Base-by-base conservation (phyloP, 176 grass and related monocot species). In the Triticum timopheevii region DNA sequence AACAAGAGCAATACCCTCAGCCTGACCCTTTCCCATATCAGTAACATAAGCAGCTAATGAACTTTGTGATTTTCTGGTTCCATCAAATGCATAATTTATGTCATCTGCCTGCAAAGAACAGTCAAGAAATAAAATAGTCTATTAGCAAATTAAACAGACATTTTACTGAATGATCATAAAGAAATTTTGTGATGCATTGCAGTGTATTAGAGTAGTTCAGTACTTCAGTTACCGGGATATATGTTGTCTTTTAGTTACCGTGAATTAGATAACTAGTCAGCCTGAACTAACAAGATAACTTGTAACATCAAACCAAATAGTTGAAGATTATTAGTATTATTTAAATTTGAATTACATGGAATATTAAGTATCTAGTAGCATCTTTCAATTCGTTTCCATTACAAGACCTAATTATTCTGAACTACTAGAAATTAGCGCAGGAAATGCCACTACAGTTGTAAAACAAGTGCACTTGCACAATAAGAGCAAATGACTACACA, bases 61-160 rank as follows among this genome's bases (percentile, higher is more conserved):
- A 62, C 65, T 88, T 73, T 91, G 88, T 24, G 90, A 94, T 91
- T 99, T 99, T 90, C 87, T 94, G 73, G 90, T 93, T 67, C 90
- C 97, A 31, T 99, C 92, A 25, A 99, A 96, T 81, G 94, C 94
- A 88, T 79, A 87, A 77, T 93, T 99, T 73, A 91, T 82, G 69
- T 96, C 88, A 28, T 94, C 91, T 82, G 85, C 85, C 97, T 99
- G 90, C 56, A 77, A 78, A 66, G 84, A 69, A 52, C 30, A 82
- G 73, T 64, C 79, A 91, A 69, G 64, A 70, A 80, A 68, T 19
- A 22, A 47, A 73, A 58, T 65, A 33, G 58, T 75, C 80, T 75
- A n/a, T 27, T 50, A 38, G 71, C 11, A 59, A 80, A 67, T 90
- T 81, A 1, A 90, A 82, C 64, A 84, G 35, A 31, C 8, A 71